phyloP scores from a whole-genome alignment of 345 rosid genomes.

The Lumnitzera racemosa region DNA sequence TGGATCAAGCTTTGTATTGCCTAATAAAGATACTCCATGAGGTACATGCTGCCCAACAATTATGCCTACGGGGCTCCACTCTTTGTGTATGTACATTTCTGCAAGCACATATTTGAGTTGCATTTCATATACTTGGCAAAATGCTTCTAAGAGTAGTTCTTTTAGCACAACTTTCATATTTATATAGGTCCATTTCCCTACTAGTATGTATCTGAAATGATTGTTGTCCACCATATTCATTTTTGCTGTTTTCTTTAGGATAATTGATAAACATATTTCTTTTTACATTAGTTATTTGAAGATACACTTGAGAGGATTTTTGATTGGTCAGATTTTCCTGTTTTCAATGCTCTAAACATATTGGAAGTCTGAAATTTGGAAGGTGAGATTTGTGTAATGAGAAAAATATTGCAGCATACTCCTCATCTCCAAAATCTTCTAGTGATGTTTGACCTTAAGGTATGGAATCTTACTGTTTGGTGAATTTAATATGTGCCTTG shows the following conservation, averaged over 20 bases:
- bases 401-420: background rate
- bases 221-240: too few relatives aligned
- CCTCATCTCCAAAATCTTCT: background rate
- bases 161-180: too few relatives aligned
- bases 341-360: background rate
- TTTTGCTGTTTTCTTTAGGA: background rate
- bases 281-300: background rate
- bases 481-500: too few relatives aligned
- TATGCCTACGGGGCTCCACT: background rate
- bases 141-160: background rate
- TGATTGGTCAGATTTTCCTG: background rate
- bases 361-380: background rate
- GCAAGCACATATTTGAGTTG: background rate
- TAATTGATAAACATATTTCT: background rate
- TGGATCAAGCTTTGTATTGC: background rate
- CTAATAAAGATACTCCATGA: background rate
- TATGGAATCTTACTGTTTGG: background rate
- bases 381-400: background rate
- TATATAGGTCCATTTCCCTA: too few relatives aligned
- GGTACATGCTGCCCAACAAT: background rate
- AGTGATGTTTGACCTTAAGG: background rate
- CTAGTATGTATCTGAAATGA: too few relatives aligned
- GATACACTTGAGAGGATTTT: background rate
- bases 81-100: background rate
- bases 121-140: background rate